A percentile compares a stretch with the other conserved stretches of the same genome.
phyloP scores from a whole-genome alignment of 495 filamentous ascomycete genomes.

The Aspergillus ostianus region DNA sequence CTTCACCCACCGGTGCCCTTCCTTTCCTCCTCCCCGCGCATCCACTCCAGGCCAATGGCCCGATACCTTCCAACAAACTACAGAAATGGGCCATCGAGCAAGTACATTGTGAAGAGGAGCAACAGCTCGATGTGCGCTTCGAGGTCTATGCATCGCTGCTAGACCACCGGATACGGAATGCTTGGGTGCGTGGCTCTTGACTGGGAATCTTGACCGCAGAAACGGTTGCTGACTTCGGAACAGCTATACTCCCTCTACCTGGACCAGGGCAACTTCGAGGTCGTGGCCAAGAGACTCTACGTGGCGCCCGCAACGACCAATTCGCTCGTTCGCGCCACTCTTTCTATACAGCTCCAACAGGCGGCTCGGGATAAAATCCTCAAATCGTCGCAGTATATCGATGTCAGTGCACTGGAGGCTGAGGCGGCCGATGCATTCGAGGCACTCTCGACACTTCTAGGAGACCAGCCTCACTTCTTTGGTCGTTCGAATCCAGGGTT shows the following conservation, averaged over 20 bases:
- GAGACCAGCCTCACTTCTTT: conserved; percentile 67
- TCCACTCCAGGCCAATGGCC: conserved; percentile 29
- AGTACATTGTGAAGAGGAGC: conserved; percentile 46
- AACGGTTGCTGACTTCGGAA: conserved; percentile 12
- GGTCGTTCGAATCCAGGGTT: conserved; percentile 58
- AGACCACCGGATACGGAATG: conserved; percentile 77
- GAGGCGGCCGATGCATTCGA: conserved; percentile 70
- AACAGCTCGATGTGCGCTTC: conserved; percentile 57
- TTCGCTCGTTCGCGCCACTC: conserved; percentile 54
- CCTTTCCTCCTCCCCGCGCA: conserved; percentile 75
- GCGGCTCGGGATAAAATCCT: conserved; percentile 73
- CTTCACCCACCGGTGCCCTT: conserved; percentile 80
- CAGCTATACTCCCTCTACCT: conserved; percentile 82
- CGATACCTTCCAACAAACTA: conserved; percentile 66
- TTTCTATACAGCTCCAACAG: conserved; percentile 63
- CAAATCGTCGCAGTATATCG: conserved; percentile 59
- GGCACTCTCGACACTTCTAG: conserved; percentile 70
- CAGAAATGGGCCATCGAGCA: conserved; percentile 65
- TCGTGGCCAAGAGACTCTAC: conserved; percentile 68
- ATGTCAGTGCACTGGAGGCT: conserved; percentile 60
- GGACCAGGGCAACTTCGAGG: conserved; percentile 57
- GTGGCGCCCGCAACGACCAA: conserved; percentile 62
- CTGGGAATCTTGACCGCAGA: not conserved
- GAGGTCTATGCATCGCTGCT: conserved; percentile 80
- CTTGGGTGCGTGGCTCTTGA: conserved; percentile 62